phyloP scores from a whole-genome alignment of 108 stramenopile species.

The Fragilaria crotonensis region DNA sequence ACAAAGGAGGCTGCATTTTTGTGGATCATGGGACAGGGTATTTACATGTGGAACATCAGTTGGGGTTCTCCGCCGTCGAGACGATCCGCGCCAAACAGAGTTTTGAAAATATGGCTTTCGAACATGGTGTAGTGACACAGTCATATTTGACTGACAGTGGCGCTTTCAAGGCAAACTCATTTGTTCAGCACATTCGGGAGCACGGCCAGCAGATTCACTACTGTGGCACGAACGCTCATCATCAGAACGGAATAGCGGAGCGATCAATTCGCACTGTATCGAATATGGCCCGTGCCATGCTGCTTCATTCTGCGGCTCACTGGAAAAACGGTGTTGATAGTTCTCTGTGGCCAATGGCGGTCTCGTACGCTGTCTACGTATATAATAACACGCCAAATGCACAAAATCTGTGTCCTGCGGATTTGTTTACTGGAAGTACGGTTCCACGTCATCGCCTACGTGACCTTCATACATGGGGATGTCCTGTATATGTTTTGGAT shows the following conservation, averaged over 20 bases:
- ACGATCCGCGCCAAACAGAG: no score
- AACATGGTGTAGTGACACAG: conserved; percentile 8
- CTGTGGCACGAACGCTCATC: conserved; percentile 23
- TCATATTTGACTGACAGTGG: conserved; percentile 23
- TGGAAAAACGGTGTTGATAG: conserved; percentile 15
- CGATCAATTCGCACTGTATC: conserved; percentile 15
- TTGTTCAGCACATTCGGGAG: conserved; percentile 3
- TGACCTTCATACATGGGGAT: conserved; percentile 26
- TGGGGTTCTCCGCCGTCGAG: neutral
- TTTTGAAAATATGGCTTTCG: conserved; percentile 20
- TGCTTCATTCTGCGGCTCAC: conserved; percentile 25
- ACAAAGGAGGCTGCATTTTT: conserved; percentile 32
- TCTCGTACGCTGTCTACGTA: conserved; percentile 25
- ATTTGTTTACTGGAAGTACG: neutral
- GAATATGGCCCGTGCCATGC: conserved; percentile 23
- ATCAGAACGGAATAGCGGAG: conserved; percentile 39
- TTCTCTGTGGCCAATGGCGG: conserved; percentile 35
- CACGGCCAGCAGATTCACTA: conserved; percentile 10
- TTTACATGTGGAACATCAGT: conserved; percentile 23
- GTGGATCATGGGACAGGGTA: conserved; percentile 35
- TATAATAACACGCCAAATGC: conserved; percentile 23
- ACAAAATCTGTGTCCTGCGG: conserved; percentile 6
- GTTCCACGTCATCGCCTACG: conserved; percentile 6
- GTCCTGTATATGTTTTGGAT: no score
- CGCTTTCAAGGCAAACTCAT: no score